Evolutionary conservation across 305 asterid genomes (phyloP), one percentile per base, ranked within the genome.

Genomic region (Solanum hybrid): DNA sequence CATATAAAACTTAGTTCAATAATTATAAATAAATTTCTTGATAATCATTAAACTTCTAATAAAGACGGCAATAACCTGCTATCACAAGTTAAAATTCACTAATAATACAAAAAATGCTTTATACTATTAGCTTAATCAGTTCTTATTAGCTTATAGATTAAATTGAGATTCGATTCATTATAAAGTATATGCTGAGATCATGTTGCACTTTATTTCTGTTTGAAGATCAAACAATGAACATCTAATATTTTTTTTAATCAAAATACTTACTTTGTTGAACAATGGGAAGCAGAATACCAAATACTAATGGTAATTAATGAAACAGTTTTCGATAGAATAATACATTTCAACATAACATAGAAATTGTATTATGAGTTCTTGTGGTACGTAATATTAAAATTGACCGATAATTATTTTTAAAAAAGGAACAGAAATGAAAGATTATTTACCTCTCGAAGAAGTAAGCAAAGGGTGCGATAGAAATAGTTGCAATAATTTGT

Each of bases 401-500:
- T 51, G 11, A 20, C 0, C 24, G 5, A 57, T 57, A 6, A 57
- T 18, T 18, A 6, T 57, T 57, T 57, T 51, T 1, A 5, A 6
- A 51, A 20, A 57, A 46, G 0, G 4, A 18, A 61, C 3, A 61
- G 1, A 75, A 75, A 74, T 74, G 14, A 31, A 36, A 5, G 20
- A 57, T 24, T 74, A 73, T 26, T 12, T 73, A 97, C 99, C 98
- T 95, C 92, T 97, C 99, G 31, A 92, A n/a, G 91, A 95, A 94
- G 91, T 90, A 95, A 89, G 99, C 99, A 29, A 96, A 91, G 5
- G 98, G 98, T 26, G 93, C 91, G 16, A 97, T 88, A 26, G 93
- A 89, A 5, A 95, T 24, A 87, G 97, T 91, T 2, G 98, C 98
- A 46, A 96, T 93, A 13, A 97, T 76, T 84, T 97, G 99, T 18